Conservation (phyloP, 371 early-diverging fungal genomes). For the Mortierella sp. region DNA sequence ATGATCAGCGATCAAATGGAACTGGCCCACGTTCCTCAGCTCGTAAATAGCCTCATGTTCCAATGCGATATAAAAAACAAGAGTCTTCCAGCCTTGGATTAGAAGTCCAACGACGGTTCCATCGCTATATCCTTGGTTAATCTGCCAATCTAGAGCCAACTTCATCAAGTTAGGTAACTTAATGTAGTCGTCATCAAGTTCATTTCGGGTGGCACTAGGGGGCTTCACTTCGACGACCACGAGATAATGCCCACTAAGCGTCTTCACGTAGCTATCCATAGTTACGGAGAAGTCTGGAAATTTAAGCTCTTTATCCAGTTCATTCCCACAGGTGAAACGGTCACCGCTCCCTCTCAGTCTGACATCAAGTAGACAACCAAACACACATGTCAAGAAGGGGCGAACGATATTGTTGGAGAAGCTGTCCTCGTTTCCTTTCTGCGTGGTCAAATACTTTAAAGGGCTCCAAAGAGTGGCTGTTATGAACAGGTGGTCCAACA, state of each 20-base stretch:
- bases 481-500: constrained; percentile 15
- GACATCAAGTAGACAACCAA: constrained; percentile 9
- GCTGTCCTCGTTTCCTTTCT: constrained; percentile 15
- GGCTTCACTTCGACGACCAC: too few relatives aligned
- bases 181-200: too few relatives aligned
- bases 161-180: too few relatives aligned
- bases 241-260: background rate
- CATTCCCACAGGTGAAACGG: constrained; percentile 9
- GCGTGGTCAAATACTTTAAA: constrained; percentile 7
- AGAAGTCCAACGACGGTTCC: too few relatives aligned
- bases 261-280: constrained; percentile 8
- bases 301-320: constrained; percentile 14
- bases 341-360: constrained; percentile 11
- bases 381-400: constrained; percentile 10
- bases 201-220: too few relatives aligned
- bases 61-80: too few relatives aligned
- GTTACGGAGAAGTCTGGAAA: constrained; percentile 10
- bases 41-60: too few relatives aligned
- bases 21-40: too few relatives aligned
- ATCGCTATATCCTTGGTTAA: too few relatives aligned
- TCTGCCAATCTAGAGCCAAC: too few relatives aligned
- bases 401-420: constrained; percentile 11
- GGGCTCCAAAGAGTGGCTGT: constrained; percentile 9
- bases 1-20: too few relatives aligned
- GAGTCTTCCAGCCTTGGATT: too few relatives aligned